Evolutionary conservation across 2,329 filamentous ascomycete species (phyloP).

Genomic region (Ophiosphaerella narmari): DNA sequence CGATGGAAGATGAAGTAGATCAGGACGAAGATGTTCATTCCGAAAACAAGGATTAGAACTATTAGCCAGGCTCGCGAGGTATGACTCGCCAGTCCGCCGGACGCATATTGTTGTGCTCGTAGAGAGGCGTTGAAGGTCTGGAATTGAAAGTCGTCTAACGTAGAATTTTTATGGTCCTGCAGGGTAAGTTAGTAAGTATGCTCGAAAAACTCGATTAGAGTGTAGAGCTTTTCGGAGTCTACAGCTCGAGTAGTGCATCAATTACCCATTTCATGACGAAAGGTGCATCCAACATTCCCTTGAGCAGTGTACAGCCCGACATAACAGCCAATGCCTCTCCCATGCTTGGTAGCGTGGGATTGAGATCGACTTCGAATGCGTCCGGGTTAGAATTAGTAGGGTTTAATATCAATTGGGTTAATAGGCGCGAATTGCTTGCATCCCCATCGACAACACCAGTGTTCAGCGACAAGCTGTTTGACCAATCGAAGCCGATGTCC

Average conservation of each 20-base stretch:
- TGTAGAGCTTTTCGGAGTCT: no score
- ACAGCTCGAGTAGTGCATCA: neutral
- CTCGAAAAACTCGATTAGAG: no score
- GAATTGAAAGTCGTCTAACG: slow-evolving; percentile 53
- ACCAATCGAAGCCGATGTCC: slow-evolving; percentile 51
- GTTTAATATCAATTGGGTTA: slow-evolving; percentile 51
- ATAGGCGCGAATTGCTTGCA: slow-evolving; percentile 50
- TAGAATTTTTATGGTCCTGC: slow-evolving; percentile 42
- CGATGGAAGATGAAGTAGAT: slow-evolving; percentile 63
- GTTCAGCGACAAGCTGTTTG: slow-evolving; percentile 49
- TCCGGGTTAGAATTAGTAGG: slow-evolving; percentile 15
- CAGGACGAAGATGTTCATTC: slow-evolving; percentile 69
- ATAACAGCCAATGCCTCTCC: slow-evolving; percentile 75
- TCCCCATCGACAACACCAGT: slow-evolving; percentile 50
- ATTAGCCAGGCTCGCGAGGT: slow-evolving; percentile 72
- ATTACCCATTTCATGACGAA: slow-evolving; percentile 55
- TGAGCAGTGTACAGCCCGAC: slow-evolving; percentile 67
- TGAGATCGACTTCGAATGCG: slow-evolving; percentile 47
- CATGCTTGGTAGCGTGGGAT: slow-evolving; percentile 65
- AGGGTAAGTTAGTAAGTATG: no score
- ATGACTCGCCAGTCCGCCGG: slow-evolving; percentile 64
- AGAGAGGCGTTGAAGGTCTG: slow-evolving; percentile 69
- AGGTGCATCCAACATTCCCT: slow-evolving; percentile 60
- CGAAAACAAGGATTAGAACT: slow-evolving; percentile 67
- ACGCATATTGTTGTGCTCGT: slow-evolving; percentile 70